phyloP scores from a whole-genome alignment of 345 rosid genomes.

The Capsella bursapastoris region DNA sequence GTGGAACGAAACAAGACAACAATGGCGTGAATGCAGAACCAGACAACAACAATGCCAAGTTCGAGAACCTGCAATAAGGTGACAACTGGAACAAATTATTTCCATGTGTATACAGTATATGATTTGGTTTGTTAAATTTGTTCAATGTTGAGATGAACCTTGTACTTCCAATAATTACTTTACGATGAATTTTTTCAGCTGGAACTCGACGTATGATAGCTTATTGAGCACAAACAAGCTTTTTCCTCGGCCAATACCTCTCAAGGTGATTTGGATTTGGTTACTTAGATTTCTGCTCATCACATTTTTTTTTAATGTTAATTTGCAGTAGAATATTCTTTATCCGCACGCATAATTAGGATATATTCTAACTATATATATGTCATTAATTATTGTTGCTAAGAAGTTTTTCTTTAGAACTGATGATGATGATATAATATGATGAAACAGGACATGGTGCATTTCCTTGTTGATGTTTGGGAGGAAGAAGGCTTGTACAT shows the following conservation, averaged over 20 bases:
- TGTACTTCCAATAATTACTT: not conserved
- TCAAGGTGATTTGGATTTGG: slow-evolving; percentile 32
- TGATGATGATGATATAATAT: slow-evolving; percentile 16
- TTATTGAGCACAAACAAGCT: slow-evolving; percentile 40
- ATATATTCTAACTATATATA: too few species aligned
- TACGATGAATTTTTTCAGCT: slow-evolving; percentile 16
- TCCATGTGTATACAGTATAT: too few species aligned
- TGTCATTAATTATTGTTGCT: not conserved
- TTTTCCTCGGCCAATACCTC: slow-evolving; percentile 38
- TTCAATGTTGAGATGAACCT: not conserved
- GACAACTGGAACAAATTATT: not conserved
- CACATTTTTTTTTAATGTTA: not conserved
- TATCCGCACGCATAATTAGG: too few species aligned
- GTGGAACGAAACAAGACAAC: slow-evolving; percentile 40
- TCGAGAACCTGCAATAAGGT: slow-evolving; percentile 35
- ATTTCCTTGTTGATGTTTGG: slow-evolving; percentile 40
- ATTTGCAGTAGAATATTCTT: not conserved
- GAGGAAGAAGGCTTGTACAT: slow-evolving; percentile 38
- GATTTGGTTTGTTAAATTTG: not conserved
- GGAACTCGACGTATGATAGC: slow-evolving; percentile 33
- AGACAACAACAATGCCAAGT: slow-evolving; percentile 26
- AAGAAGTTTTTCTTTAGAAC: not conserved
- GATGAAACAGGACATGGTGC: slow-evolving; percentile 37
- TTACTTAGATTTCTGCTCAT: not conserved
- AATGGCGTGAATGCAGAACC: slow-evolving; percentile 32